Percentiles rank a stretch among this genome's conserved stretches.
Evolutionary conservation across 2,329 filamentous ascomycete species (phyloP).

Genomic region (Venturiaceae sp.): DNA sequence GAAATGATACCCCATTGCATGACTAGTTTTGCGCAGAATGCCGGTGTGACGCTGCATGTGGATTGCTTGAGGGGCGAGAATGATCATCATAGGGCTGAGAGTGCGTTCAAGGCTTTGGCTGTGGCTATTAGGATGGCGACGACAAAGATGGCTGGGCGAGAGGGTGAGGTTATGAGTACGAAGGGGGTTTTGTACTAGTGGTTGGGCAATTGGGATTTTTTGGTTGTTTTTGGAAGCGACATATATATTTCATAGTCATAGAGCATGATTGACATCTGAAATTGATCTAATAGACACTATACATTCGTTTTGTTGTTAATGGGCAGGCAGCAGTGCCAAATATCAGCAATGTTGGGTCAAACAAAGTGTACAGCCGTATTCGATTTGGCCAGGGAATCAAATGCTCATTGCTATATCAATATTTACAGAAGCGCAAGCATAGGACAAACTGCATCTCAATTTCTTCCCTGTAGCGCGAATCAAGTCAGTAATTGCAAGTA

Average conservation of each 20-base stretch:
- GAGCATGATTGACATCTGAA: too few species aligned
- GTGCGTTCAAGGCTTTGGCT: constrained; percentile 92
- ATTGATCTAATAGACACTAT: too few species aligned
- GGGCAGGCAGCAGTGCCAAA: too few species aligned
- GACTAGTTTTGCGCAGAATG: constrained; percentile 85
- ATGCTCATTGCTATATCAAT: constrained; percentile 1
- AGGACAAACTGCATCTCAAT: constrained; percentile 16
- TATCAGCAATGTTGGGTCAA: too few species aligned
- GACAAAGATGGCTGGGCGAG: constrained; percentile 62
- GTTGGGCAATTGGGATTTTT: not conserved
- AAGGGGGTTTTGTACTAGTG: constrained; percentile 68
- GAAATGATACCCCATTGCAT: constrained; percentile 98
- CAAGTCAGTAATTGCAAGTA: constrained; percentile 1
- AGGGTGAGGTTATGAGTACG: constrained; percentile 90
- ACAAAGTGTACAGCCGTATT: too few species aligned
- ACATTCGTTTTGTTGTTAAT: too few species aligned
- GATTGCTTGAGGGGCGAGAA: constrained; percentile 86
- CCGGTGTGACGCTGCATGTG: constrained; percentile 88
- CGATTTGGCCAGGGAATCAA: not conserved
- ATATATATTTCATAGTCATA: too few species aligned
- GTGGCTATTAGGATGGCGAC: constrained; percentile 75
- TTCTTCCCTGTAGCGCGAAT: constrained; percentile 22
- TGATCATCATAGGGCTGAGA: constrained; percentile 93
- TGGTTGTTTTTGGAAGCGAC: not conserved
- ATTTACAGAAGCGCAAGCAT: not conserved